phyloP scores from a whole-genome alignment of 352 stramenopile genomes.

The Saprolegnia parasitica region DNA sequence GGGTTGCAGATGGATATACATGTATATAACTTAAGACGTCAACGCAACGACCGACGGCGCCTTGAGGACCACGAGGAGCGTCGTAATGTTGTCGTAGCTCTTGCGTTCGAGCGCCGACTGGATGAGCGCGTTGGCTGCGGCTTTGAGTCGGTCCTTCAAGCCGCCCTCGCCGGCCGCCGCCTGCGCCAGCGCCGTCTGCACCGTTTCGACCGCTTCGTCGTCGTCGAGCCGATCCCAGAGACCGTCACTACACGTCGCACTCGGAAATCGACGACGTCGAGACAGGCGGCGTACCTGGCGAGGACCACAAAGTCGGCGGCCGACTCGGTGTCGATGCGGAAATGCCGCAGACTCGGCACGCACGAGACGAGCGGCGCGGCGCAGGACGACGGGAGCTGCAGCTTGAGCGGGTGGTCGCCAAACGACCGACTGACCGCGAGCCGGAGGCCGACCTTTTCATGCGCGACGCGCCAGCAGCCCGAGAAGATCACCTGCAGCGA shows the following conservation, averaged over 20 bases:
- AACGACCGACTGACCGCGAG: constrained; percentile 73
- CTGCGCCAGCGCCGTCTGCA: constrained; percentile 51
- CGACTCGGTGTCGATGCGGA: constrained; percentile 33
- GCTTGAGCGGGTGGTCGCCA: constrained; percentile 75
- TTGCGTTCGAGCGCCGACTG: constrained; percentile 59
- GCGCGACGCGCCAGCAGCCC: constrained; percentile 76
- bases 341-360: constrained; percentile 56
- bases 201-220: constrained; percentile 54
- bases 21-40: too few relatives aligned
- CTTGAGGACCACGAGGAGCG: constrained; percentile 49
- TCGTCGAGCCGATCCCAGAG: constrained; percentile 75
- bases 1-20: too few relatives aligned
- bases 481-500: constrained; percentile 53
- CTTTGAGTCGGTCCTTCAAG: constrained; percentile 50
- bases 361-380: constrained; percentile 62
- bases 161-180: constrained; percentile 32
- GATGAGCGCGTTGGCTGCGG: constrained; percentile 57
- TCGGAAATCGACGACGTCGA: neutral
- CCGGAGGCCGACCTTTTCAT: constrained; percentile 61
- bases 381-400: constrained; percentile 52
- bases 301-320: constrained; percentile 49
- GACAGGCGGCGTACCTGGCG: constrained; percentile 33
- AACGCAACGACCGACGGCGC: too few relatives aligned
- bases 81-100: constrained; percentile 82
- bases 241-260: constrained; percentile 41